phyloP scores from a whole-genome alignment of 208 protist species.

The Zelonia costaricensis region DNA sequence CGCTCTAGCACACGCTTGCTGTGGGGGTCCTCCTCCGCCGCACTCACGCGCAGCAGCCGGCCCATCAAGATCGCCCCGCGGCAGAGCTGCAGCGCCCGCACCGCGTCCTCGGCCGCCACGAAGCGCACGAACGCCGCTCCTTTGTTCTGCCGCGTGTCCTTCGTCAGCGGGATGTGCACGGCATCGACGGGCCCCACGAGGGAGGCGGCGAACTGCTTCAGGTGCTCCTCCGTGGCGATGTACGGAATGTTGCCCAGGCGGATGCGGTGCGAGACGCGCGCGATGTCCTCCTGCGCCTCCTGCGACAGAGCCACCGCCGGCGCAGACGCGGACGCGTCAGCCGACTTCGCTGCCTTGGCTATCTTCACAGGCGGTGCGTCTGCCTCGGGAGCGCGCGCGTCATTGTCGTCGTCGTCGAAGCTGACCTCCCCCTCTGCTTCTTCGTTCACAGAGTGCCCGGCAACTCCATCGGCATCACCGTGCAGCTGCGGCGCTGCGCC shows the following conservation, averaged over 20 bases:
- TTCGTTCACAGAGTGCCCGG: not conserved
- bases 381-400: not conserved
- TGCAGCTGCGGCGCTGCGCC: slow-evolving; percentile 5
- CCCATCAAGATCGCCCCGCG: slow-evolving; percentile 92
- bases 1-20: slow-evolving; percentile 44
- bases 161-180: slow-evolving; percentile 94
- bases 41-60: slow-evolving; percentile 65
- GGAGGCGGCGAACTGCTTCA: slow-evolving; percentile 84
- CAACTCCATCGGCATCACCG: slow-evolving; percentile 1
- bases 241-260: slow-evolving; percentile 97
- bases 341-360: too few species aligned
- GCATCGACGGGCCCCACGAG: slow-evolving; percentile 91
- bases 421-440: slow-evolving; percentile 10
- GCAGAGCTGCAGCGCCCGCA: slow-evolving; percentile 68
- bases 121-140: slow-evolving; percentile 95
- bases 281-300: slow-evolving; percentile 41
- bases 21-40: slow-evolving; percentile 81
- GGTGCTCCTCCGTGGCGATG: slow-evolving; percentile 93
- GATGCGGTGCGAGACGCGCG: slow-evolving; percentile 86
- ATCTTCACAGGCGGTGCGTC: too few species aligned
- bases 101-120: slow-evolving; percentile 79
- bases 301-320: not conserved
- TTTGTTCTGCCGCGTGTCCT: slow-evolving; percentile 91
- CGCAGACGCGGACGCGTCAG: not conserved
- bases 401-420: not conserved